Percentiles rank a stretch among this genome's conserved stretches.
Conservation (phyloP, 257 asterid species). For the Nicotiana attenuata region DNA sequence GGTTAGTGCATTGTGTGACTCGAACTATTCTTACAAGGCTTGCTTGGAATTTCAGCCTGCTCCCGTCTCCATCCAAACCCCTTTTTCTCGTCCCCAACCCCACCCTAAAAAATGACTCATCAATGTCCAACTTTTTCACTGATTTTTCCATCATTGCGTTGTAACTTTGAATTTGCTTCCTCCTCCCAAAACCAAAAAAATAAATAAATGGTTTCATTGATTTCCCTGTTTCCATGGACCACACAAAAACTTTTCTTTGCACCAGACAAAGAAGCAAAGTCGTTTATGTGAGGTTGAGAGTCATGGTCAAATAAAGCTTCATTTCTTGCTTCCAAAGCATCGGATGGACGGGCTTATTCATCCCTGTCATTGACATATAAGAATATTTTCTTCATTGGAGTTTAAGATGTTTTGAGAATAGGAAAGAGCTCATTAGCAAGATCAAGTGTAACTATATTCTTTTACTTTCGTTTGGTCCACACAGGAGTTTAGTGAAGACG, state of each 20-base stretch:
- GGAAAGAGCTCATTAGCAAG: too few relatives aligned
- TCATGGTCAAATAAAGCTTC: not conserved
- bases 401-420: too few relatives aligned
- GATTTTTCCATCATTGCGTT: too few relatives aligned
- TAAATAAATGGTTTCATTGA: not conserved
- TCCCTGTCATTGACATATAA: not conserved
- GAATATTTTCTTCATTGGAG: not conserved
- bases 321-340: constrained; percentile 2
- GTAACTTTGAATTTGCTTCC: too few relatives aligned
- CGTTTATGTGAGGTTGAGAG: not conserved
- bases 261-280: not conserved
- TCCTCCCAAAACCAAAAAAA: too few relatives aligned
- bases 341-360: not conserved
- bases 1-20: not conserved
- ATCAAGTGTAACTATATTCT: too few relatives aligned
- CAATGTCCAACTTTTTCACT: too few relatives aligned
- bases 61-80: not conserved
- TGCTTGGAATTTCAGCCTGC: not conserved
- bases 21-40: not conserved
- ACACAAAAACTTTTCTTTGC: not conserved
- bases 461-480: too few relatives aligned
- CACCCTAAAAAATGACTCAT: too few relatives aligned
- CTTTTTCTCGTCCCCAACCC: not conserved
- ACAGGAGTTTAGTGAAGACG: too few relatives aligned
- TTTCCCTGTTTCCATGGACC: not conserved